Conservation (phyloP, 768 basidiomycete species). For the Amyloporia xantha region DNA sequence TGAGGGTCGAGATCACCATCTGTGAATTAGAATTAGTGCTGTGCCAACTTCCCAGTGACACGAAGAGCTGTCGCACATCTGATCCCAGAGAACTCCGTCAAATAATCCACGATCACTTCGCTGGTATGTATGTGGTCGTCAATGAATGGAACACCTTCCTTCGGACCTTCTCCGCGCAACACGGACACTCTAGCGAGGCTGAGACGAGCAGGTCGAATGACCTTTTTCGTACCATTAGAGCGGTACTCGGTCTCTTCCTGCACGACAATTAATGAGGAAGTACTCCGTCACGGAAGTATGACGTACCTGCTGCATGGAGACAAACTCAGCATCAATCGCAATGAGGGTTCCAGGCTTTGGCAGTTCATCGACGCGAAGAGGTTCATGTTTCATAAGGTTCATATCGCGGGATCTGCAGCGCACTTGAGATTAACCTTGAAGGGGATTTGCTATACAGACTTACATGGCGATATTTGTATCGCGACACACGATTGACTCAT, state of each 20-base stretch:
- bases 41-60: too few species aligned
- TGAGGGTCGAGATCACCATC: constrained; percentile 90
- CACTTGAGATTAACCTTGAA: neutral
- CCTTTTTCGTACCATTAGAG: constrained; percentile 91
- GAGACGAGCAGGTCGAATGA: constrained; percentile 84
- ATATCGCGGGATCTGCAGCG: constrained; percentile 65
- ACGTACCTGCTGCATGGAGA: constrained; percentile 85
- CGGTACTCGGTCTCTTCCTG: constrained; percentile 94
- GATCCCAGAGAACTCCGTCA: constrained; percentile 96
- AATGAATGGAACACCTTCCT: constrained; percentile 86
- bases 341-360: constrained; percentile 83
- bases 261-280: neutral
- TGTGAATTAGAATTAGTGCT: constrained; percentile 36
- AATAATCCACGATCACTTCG: constrained; percentile 90
- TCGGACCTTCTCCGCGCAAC: constrained; percentile 75
- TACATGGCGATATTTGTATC: constrained; percentile 89
- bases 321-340: constrained; percentile 97
- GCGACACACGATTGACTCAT: constrained; percentile 67
- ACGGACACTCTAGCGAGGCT: constrained; percentile 94
- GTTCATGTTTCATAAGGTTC: constrained; percentile 69
- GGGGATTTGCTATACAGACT: constrained; percentile 18
- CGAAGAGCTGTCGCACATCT: constrained; percentile 51
- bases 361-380: constrained; percentile 64
- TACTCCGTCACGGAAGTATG: neutral
- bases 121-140: constrained; percentile 98